Base-by-base conservation (phyloP, 768 basidiomycete species). In the Polyporus arcularius region DNA sequence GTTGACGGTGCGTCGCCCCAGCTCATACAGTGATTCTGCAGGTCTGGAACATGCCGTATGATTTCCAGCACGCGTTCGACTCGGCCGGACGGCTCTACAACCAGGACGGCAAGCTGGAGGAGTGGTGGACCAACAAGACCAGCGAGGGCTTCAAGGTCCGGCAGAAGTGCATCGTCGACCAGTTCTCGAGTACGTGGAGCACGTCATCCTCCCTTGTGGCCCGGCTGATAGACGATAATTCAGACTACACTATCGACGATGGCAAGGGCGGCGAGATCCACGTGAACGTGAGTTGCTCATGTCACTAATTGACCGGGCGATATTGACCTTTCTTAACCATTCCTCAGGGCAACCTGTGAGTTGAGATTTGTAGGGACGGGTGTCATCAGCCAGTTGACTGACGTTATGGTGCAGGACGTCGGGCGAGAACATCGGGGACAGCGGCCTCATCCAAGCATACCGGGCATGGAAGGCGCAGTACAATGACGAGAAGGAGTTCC, bases 81-180 rank as follows among this genome's bases (percentile, higher is more conserved):
- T 92, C 93, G 53, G 83, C 91, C 54, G 96, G 95, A 8, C 80
- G 92, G 53, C 79, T 95, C 66, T 99, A 96, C 72, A 95, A 98
- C 71, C 89, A 93, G 71, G 75, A 89, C 42, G 97, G 96, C 53
- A 89, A 89, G 74, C 77, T 95, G 12, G 86, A 90, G 59, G 80
- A 94, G 67, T 98, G 95, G 95, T 98, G 95, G 95, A 89, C 92
- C 2, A 91, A 95, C 61, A 76, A 79, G 43, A 98, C 96, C 3
- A 92, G 88, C 67, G 80, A 85, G 62, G 89, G 88, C 0, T 99
- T 96, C 80, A 79, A 92, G 56, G 80, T 82, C 61, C 87, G 88
- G 55, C 90, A 94, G 67, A 83, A 89, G 56, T 98, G 96, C 71
- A 89, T 99, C 55, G 85, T 91, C n/a, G 82, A 89, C 54, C 96